Evolutionary conservation across 495 filamentous ascomycete species (phyloP).

Genomic region (Eremomyces bilateralis): DNA sequence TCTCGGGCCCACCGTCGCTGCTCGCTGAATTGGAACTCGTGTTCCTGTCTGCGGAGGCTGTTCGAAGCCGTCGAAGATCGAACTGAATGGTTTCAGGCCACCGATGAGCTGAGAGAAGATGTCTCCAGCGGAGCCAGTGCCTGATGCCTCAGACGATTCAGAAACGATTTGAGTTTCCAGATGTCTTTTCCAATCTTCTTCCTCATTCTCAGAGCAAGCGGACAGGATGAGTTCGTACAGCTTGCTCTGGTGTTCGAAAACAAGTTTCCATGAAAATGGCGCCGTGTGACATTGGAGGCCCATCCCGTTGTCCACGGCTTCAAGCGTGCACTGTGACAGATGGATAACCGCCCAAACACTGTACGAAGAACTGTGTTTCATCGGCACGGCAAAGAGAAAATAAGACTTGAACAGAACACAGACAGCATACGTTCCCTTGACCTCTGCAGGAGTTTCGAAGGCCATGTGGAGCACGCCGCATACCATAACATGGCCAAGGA

Average conservation of each 20-base stretch:
- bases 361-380: slow-evolving; percentile 37
- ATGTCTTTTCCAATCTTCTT: slow-evolving; percentile 47
- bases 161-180: slow-evolving; percentile 20
- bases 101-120: slow-evolving; percentile 13
- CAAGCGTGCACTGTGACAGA: slow-evolving; percentile 46
- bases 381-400: slow-evolving; percentile 50
- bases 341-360: slow-evolving; percentile 55
- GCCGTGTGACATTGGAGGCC: slow-evolving; percentile 72
- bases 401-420: slow-evolving; percentile 70
- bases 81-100: slow-evolving; percentile 43
- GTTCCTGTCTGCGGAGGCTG: slow-evolving; percentile 49
- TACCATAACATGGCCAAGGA: slow-evolving; percentile 60
- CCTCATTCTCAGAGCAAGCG: slow-evolving; percentile 66
- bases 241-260: slow-evolving; percentile 55
- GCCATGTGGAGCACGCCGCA: slow-evolving; percentile 78
- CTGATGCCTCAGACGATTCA: too few species aligned
- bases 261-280: slow-evolving; percentile 80
- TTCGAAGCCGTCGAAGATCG: slow-evolving; percentile 50
- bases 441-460: slow-evolving; percentile 44
- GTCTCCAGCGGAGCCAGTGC: slow-evolving; percentile 27
- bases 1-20: slow-evolving; percentile 41
- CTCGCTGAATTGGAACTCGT: slow-evolving; percentile 59
- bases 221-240: slow-evolving; percentile 74
- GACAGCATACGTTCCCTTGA: slow-evolving; percentile 63
- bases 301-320: slow-evolving; percentile 60